Base-by-base conservation (phyloP, 2,329 filamentous ascomycete genomes). In the Hortaea sp. region DNA sequence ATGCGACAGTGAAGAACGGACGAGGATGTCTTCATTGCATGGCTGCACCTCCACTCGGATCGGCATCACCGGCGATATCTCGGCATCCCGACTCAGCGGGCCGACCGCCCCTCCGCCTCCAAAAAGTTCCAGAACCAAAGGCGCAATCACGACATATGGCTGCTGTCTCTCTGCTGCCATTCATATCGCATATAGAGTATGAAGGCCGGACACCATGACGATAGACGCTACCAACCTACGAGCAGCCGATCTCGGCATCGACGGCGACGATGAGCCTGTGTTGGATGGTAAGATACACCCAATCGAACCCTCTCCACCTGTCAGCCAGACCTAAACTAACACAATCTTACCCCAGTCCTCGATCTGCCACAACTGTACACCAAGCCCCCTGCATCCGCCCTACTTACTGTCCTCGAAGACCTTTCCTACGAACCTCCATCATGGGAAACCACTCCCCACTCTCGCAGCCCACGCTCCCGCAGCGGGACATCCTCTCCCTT, bases 351-450 rank as follows among this genome's bases (percentile, higher is more conserved):
- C 29, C n/a, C 58, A 82, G 80, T 81, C 48, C 70, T 83, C 48
- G 85, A 90, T 60, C 77, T 95, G 28, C 87, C 88, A n/a, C 85
- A 88, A 59, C 74, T 90, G 51, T 87, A 88, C 75, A 78, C 83
- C 57, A 83, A 79, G 59, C 89, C 89, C 5, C 71, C 79, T 13
- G 81, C 78, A 48, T 67, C 71, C 30, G 72, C 75, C 4, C 73
- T 95, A 40, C 66, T 87, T 42, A 67, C 73, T 28, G 78, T 79
- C 28, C 77, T 95, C n/a, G 67, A 77, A 31, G 69, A 78, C 29
- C 74, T 95, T 32, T 75, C 78, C 48, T 68, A 84, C 32, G 74
- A 79, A 45, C 85, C 85, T 20, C 78, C 77, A 3, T 76, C 82
- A 44, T 89, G 84, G 85, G 77, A 77, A 45, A 65, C 71, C 35